These are phyloP conservation scores for Sporothrix globosa DNA, from an alignment of 2,329 filamentous ascomycete species.

Conservation along the genomic window DNA sequence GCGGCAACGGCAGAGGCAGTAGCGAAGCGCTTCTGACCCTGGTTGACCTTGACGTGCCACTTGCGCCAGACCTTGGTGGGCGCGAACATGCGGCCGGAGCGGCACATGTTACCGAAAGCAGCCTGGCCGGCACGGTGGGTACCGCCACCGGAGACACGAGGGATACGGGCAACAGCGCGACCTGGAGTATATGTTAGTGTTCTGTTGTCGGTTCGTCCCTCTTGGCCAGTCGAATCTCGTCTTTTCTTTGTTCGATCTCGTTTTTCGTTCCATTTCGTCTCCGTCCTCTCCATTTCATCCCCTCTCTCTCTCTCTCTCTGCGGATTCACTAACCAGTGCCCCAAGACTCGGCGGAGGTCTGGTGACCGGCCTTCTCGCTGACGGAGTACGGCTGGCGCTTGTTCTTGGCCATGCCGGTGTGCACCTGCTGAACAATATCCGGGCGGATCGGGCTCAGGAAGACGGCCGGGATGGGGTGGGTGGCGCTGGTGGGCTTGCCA, in stretches of 20 bases:
- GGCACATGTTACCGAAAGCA: slow-evolving; percentile 99
- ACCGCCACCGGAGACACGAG: slow-evolving; percentile 99
- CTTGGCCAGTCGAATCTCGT: neutral
- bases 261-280: no score
- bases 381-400: slow-evolving; percentile 99
- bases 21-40: slow-evolving; percentile 98
- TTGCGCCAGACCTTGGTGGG: slow-evolving; percentile 99
- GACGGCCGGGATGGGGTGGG: slow-evolving; percentile 91
- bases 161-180: slow-evolving; percentile 99
- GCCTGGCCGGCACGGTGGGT: slow-evolving; percentile 99
- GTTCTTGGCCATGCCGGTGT: slow-evolving; percentile 99
- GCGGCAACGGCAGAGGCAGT: slow-evolving; percentile 96
- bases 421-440: slow-evolving; percentile 98
- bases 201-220: neutral
- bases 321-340: slow-evolving; percentile 79
- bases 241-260: neutral
- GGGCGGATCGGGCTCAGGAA: slow-evolving; percentile 97
- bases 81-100: slow-evolving; percentile 99
- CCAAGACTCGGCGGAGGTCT: slow-evolving; percentile 99
- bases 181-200: slow-evolving; percentile 54
- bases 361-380: slow-evolving; percentile 99
- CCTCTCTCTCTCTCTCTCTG: neutral
- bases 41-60: slow-evolving; percentile 99
- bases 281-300: neutral
- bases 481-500: slow-evolving; percentile 87